phyloP scores from a whole-genome alignment of 495 filamentous ascomycete species.

The Annulohypoxylon stygium region DNA sequence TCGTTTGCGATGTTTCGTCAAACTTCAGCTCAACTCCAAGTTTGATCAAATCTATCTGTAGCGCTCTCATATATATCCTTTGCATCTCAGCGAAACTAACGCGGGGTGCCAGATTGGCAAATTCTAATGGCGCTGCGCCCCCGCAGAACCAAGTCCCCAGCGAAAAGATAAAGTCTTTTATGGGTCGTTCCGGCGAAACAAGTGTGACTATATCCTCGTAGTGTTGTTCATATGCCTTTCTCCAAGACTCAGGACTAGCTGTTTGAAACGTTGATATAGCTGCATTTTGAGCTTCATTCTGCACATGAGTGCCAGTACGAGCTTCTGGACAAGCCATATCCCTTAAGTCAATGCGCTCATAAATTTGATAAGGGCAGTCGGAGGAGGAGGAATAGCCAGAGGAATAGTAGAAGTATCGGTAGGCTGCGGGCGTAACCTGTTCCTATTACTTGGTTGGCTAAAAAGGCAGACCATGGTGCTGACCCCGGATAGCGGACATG shows the following conservation, averaged over 20 bases:
- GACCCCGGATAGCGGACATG: too few relatives aligned
- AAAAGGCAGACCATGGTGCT: too few relatives aligned
- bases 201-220: not conserved
- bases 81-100: not conserved
- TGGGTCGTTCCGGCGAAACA: not conserved
- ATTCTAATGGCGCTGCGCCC: not conserved
- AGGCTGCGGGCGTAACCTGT: too few relatives aligned
- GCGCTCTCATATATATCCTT: not conserved
- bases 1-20: not conserved
- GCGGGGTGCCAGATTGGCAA: not conserved
- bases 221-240: not conserved
- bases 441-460: too few relatives aligned
- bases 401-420: too few relatives aligned
- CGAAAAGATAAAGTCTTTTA: not conserved
- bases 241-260: not conserved
- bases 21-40: not conserved
- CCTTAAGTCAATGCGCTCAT: not conserved
- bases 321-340: not conserved
- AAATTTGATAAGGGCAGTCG: too few relatives aligned
- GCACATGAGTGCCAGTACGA: not conserved
- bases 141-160: not conserved
- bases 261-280: not conserved
- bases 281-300: too few relatives aligned
- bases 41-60: not conserved
- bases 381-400: too few relatives aligned